Evolutionary conservation across 2,329 filamentous ascomycete species (phyloP), one percentile per base, ranked within the genome.

Genomic region (Paraphoma sp.): DNA sequence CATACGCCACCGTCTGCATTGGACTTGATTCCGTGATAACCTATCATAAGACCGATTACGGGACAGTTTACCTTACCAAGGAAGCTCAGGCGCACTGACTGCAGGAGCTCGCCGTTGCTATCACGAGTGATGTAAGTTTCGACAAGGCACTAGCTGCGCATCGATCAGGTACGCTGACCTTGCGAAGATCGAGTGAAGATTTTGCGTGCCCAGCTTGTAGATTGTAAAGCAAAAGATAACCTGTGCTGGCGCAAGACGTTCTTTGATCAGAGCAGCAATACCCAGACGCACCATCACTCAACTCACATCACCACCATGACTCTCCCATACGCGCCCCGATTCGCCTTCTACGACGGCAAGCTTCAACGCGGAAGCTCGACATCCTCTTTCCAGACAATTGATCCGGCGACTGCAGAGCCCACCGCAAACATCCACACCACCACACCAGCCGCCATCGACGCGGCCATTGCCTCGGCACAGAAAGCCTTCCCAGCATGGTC

Each of bases 401-500:
- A 95, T 73, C 92, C 92, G 40, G 87, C 91, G 48, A 93, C 87
- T 42, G 86, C 83, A 54, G 80, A 84, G 60, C 83, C 88, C 6
- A 76, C 94, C 48, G 90, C 90, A 62, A 86, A 88, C 64, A 87
- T 96, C 71, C 86, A 91, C 77, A 82, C 85, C 33, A 90, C 91
- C 16, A 88, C 90, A 0, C 76, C 81, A 18, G 73, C 82, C 54
- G 87, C 92, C 69, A 82, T 95, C 72, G 86, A 95, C 73, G 83
- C 86, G 14, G 91, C 92, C 44, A 83, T 96, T 62, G 77, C 83
- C 51, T 88, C 91, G 41, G 92, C 90, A 41, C 81, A 87, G 54
- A 80, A 81, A 33, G 92, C 91, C 1, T 96, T 96, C 74, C 82
- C 85, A 2, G 78, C 82, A 38, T 96, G 92, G 92, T 92, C 91